Conservation (phyloP, 2,329 filamentous ascomycete genomes). For the Hysterium pulicare region DNA sequence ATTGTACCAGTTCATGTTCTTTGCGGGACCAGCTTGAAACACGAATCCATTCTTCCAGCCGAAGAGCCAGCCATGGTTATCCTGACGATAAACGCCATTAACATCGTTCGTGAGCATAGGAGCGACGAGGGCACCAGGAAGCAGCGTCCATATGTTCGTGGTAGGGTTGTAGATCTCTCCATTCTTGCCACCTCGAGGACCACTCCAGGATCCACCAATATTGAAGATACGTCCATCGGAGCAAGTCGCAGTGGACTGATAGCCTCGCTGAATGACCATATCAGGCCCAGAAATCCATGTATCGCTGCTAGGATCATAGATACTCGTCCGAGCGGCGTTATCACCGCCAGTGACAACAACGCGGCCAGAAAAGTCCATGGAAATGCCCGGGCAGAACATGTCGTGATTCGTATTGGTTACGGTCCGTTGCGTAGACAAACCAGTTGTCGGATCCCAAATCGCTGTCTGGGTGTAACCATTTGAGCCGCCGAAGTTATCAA, state of each 20-base stretch:
- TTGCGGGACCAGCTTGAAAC: constrained; percentile 56
- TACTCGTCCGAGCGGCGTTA: constrained; percentile 47
- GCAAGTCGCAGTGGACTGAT: constrained; percentile 51
- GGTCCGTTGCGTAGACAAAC: constrained; percentile 17
- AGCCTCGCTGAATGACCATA: constrained; percentile 51
- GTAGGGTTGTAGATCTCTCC: constrained; percentile 49
- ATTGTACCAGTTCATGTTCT: constrained; percentile 56
- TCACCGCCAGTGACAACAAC: constrained; percentile 56
- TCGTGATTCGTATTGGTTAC: constrained; percentile 48
- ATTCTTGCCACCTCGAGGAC: constrained; percentile 50
- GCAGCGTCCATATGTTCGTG: constrained; percentile 46
- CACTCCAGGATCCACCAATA: constrained; percentile 58
- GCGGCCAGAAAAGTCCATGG: constrained; percentile 46
- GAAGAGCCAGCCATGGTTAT: constrained; percentile 57
- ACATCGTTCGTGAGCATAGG: constrained; percentile 52
- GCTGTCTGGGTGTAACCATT: constrained; percentile 29
- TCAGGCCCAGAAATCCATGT: constrained; percentile 40
- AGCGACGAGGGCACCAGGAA: constrained; percentile 43
- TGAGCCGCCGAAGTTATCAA: constrained; percentile 17
- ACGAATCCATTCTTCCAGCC: constrained; percentile 47
- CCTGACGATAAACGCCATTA: constrained; percentile 44
- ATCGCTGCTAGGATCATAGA: constrained; percentile 43
- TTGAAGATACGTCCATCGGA: constrained; percentile 56
- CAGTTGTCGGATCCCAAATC: constrained; percentile 27
- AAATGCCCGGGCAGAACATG: constrained; percentile 59